Percentiles rank a stretch among this genome's conserved stretches.
Conservation (phyloP, 441 rosid genomes). For the Populus hybrid region DNA sequence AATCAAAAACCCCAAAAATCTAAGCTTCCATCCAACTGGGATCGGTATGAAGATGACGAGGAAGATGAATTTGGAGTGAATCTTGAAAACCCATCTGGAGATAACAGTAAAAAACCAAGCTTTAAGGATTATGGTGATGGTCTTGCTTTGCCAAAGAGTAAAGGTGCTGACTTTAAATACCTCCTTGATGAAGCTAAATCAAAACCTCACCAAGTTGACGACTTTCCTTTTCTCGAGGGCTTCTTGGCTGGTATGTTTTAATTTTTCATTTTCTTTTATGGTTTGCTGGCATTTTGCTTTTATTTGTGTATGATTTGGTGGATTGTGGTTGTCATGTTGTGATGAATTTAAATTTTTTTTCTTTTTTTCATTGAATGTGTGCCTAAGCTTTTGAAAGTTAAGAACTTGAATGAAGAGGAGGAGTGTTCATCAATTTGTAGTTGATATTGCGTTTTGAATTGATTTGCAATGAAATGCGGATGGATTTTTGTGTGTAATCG, state of each 20-base stretch:
- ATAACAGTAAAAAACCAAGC: constrained; percentile 4
- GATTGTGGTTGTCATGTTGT: too few species aligned
- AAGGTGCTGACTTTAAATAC: constrained; percentile 71
- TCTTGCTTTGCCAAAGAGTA: constrained; percentile 56
- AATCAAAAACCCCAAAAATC: constrained; percentile 35
- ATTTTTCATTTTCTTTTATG: background rate
- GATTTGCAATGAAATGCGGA: background rate
- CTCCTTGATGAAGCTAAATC: constrained; percentile 70
- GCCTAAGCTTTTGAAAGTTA: background rate
- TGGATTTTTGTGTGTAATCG: background rate
- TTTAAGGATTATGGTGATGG: background rate
- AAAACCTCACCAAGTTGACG: constrained; percentile 34
- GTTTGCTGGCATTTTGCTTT: background rate
- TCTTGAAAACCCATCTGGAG: constrained; percentile 23
- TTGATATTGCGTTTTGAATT: background rate
- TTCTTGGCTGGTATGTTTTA: constrained; percentile 47
- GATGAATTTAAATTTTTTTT: too few species aligned
- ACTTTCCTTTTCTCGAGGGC: constrained; percentile 47
- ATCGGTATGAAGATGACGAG: constrained; percentile 62
- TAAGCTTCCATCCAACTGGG: constrained; percentile 71
- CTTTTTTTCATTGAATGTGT: background rate
- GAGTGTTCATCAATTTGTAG: background rate
- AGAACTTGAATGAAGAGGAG: background rate
- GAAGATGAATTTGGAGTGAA: background rate
- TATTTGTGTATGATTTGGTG: background rate